Evolutionary conservation across 2,329 filamentous ascomycete species (phyloP).

Genomic region (Calonectria hawksworthii): DNA sequence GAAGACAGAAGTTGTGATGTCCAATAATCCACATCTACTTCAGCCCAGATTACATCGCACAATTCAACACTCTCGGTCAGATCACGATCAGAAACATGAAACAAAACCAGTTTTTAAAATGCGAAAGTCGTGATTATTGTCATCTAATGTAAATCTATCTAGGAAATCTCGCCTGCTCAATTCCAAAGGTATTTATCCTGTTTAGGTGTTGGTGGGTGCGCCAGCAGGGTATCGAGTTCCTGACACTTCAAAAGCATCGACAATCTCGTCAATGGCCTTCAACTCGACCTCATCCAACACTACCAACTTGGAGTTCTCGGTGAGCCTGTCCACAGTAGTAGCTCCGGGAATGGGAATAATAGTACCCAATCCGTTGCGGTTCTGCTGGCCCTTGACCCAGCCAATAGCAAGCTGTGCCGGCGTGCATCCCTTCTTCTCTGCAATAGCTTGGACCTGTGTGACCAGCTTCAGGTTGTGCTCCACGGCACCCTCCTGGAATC

Average conservation of each 20-base stretch:
- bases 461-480: conserved; percentile 75
- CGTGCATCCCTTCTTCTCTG: conserved; percentile 71
- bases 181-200: not conserved
- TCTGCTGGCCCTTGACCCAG: conserved; percentile 70
- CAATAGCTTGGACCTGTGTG: conserved; percentile 68
- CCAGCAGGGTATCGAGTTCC: conserved; percentile 64
- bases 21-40: too few species aligned
- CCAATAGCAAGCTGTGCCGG: conserved; percentile 76
- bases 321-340: conserved; percentile 67
- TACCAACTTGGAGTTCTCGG: conserved; percentile 70
- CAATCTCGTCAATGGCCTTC: conserved; percentile 61
- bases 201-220: conserved; percentile 54
- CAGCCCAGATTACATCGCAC: not conserved
- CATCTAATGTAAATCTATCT: not conserved
- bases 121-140: not conserved
- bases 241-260: conserved; percentile 61
- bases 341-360: conserved; percentile 79
- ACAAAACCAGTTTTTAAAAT: not conserved
- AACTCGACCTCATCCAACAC: conserved; percentile 65
- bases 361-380: conserved; percentile 64
- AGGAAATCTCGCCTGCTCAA: not conserved
- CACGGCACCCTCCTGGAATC: not conserved
- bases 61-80: too few species aligned
- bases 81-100: too few species aligned
- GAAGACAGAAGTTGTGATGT: not conserved